These are phyloP conservation scores for Penicillium capsulatum DNA, from an alignment of 2,329 filamentous ascomycete species.

Conservation along the genomic window DNA sequence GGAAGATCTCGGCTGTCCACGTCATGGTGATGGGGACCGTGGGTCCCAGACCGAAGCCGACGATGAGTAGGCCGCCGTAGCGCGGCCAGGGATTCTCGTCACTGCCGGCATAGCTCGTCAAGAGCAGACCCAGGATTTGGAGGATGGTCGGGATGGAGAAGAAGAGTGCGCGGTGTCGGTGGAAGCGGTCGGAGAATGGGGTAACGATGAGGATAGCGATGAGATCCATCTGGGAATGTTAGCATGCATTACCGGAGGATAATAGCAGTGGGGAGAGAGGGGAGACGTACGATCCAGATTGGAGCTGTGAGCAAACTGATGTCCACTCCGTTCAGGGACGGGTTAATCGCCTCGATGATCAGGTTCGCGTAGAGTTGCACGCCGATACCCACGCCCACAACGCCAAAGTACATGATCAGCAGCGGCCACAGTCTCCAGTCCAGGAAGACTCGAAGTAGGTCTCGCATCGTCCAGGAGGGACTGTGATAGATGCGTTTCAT, in stretches of 20 bases:
- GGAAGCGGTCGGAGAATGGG: constrained; percentile 81
- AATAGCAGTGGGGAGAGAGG: too few relatives aligned
- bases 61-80: constrained; percentile 82
- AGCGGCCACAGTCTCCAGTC: constrained; percentile 90
- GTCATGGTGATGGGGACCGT: constrained; percentile 93
- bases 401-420: constrained; percentile 88
- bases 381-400: constrained; percentile 87
- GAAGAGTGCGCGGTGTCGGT: constrained; percentile 72
- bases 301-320: constrained; percentile 81
- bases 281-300: constrained; percentile 74
- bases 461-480: constrained; percentile 66
- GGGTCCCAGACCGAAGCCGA: constrained; percentile 84
- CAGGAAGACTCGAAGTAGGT: constrained; percentile 65
- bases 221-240: constrained; percentile 65
- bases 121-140: constrained; percentile 76
- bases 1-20: constrained; percentile 88
- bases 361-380: constrained; percentile 84
- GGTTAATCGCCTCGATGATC: constrained; percentile 76
- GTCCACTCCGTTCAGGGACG: constrained; percentile 65
- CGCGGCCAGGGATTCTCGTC: constrained; percentile 67
- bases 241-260: too few relatives aligned
- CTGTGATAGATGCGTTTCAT: constrained; percentile 74
- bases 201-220: constrained; percentile 82
- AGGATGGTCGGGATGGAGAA: constrained; percentile 72
- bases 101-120: constrained; percentile 68